Percentiles rank a stretch among this genome's conserved stretches.
Evolutionary conservation across 345 rosid species (phyloP).

Genomic region (Murraya paniculata): DNA sequence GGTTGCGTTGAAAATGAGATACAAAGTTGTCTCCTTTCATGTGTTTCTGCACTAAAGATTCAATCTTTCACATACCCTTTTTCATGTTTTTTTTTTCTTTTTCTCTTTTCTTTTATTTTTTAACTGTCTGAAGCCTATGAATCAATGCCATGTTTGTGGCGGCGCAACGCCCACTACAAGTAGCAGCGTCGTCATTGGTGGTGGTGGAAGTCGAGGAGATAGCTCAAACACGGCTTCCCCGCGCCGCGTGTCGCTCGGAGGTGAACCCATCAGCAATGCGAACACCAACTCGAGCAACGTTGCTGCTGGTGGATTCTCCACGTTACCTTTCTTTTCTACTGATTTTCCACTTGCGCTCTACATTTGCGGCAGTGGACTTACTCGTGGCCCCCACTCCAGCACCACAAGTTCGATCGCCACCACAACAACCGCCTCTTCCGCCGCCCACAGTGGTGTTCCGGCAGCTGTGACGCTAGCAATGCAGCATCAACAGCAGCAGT

Average conservation of each 20-base stretch:
- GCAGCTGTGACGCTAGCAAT: background rate
- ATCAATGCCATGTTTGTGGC: constrained; percentile 40
- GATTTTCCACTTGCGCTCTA: constrained; percentile 33
- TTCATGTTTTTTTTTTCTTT: background rate
- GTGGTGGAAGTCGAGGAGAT: constrained; percentile 21
- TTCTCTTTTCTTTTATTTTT: background rate
- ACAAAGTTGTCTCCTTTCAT: background rate
- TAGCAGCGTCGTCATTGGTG: constrained; percentile 31
- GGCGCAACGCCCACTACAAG: constrained; percentile 24
- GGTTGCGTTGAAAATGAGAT: background rate
- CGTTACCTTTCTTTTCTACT: background rate
- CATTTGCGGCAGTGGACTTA: constrained; percentile 14
- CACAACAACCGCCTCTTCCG: background rate
- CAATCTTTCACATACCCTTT: background rate
- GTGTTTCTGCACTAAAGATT: background rate
- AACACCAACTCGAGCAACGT: background rate
- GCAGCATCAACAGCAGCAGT: constrained; percentile 10
- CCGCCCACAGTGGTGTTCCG: background rate
- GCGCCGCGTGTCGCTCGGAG: background rate
- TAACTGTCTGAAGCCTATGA: constrained; percentile 14
- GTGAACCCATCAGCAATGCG: constrained; percentile 13
- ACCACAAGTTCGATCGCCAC: background rate
- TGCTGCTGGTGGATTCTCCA: background rate
- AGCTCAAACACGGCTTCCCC: constrained; percentile 40
- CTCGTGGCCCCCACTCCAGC: background rate